phyloP scores from a whole-genome alignment of 129 eudicot species.

The Centella asiatica region DNA sequence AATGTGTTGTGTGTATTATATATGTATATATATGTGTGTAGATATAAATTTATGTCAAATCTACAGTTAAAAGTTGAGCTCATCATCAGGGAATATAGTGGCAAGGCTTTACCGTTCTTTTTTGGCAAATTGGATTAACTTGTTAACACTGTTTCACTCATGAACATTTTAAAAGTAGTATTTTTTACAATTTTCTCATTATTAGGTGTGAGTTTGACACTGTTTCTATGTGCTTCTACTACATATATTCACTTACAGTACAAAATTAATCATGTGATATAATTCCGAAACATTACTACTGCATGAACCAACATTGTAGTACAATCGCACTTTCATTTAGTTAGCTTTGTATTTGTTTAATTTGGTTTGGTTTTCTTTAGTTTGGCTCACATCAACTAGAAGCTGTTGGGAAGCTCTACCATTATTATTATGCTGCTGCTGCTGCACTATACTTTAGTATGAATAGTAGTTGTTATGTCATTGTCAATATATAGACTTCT shows the following conservation, averaged over 20 bases:
- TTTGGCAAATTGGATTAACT: background rate
- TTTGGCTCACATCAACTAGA: constrained; percentile 12
- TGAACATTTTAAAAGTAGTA: background rate
- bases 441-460: constrained; percentile 10
- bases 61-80: background rate
- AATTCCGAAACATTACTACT: no score
- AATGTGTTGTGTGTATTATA: no score
- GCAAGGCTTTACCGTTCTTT: background rate
- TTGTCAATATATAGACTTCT: constrained; percentile 10
- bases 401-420: constrained; percentile 3
- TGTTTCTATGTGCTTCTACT: background rate
- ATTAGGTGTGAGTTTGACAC: background rate
- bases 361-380: constrained; percentile 4
- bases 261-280: constrained; percentile 2
- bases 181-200: background rate
- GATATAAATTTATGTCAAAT: background rate
- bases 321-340: no score
- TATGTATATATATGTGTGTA: no score
- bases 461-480: constrained; percentile 14
- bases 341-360: no score
- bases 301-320: constrained; percentile 14
- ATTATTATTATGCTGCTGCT: constrained; percentile 8
- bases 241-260: background rate
- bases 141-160: background rate
- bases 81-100: constrained; percentile 5